Evolutionary conservation across 2,329 filamentous ascomycete species (phyloP).

Genomic region (Stagonosporopsis rhizophila): DNA sequence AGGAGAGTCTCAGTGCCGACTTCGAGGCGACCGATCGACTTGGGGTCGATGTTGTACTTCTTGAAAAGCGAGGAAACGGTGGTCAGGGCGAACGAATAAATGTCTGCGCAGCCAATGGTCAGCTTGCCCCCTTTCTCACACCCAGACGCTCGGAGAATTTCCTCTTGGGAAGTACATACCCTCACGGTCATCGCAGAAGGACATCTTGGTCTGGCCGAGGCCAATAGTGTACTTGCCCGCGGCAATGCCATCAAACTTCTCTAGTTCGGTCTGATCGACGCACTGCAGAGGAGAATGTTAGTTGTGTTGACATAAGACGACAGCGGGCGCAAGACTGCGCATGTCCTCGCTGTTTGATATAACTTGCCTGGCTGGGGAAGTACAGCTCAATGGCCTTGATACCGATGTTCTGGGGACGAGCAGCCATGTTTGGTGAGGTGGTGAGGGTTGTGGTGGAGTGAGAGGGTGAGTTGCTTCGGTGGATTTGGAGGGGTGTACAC

Average conservation of each 20-base stretch:
- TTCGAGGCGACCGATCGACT: slow-evolving; percentile 59
- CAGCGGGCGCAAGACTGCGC: slow-evolving; percentile 11
- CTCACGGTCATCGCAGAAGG: slow-evolving; percentile 63
- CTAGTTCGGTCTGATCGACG: slow-evolving; percentile 61
- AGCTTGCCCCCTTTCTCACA: slow-evolving; percentile 16
- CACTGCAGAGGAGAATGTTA: slow-evolving; percentile 48
- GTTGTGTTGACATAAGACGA: slow-evolving; percentile 22
- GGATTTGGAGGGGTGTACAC: slow-evolving; percentile 37
- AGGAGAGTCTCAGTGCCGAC: slow-evolving; percentile 63
- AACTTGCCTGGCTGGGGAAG: slow-evolving; percentile 60
- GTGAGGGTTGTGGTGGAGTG: slow-evolving; percentile 22
- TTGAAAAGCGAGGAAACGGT: slow-evolving; percentile 59
- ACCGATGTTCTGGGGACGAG: slow-evolving; percentile 58
- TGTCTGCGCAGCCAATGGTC: slow-evolving; percentile 49
- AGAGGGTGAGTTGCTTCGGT: slow-evolving; percentile 25
- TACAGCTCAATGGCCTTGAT: slow-evolving; percentile 64
- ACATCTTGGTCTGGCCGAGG: slow-evolving; percentile 63
- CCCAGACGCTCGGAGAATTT: background rate
- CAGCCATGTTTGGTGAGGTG: slow-evolving; percentile 49
- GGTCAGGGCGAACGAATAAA: slow-evolving; percentile 62
- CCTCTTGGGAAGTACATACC: slow-evolving; percentile 41
- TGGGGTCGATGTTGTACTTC: slow-evolving; percentile 61
- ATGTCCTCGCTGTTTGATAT: slow-evolving; percentile 3
- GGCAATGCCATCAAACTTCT: slow-evolving; percentile 62
- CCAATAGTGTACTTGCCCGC: slow-evolving; percentile 62